A percentile compares a stretch with the other conserved stretches of the same genome.
Conservation (phyloP, 1,284 basidiomycete species). For the Cryptococcus sp. region DNA sequence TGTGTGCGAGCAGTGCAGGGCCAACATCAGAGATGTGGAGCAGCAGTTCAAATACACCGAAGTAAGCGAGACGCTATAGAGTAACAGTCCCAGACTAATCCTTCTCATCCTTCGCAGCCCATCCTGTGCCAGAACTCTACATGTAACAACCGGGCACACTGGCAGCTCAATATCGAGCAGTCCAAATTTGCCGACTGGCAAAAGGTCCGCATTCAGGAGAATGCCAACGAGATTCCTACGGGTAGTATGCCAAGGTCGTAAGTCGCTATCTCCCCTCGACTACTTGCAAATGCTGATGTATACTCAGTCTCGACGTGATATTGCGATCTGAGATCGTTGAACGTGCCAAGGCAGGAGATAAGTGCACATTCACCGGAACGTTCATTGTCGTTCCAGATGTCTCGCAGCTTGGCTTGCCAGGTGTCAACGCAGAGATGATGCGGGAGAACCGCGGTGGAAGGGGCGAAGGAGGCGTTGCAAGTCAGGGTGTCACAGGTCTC, state of each 20-base stretch:
- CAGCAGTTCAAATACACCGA: conserved; percentile 99
- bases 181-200: conserved; percentile 99
- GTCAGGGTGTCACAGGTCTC: conserved; percentile 87
- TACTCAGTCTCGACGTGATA: conserved; percentile 79
- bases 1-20: conserved; percentile 84
- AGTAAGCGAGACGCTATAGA: conserved; percentile 55
- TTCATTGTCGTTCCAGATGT: conserved; percentile 99
- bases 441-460: conserved; percentile 72
- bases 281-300: neutral
- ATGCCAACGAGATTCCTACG: conserved; percentile 97
- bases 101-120: conserved; percentile 60
- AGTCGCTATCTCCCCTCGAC: conserved; percentile 20
- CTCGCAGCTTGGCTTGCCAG: conserved; percentile 90
- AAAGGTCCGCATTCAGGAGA: conserved; percentile 98
- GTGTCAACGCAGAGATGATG: conserved; percentile 91
- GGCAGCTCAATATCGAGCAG: conserved; percentile 94
- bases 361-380: conserved; percentile 95
- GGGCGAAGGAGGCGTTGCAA: conserved; percentile 71
- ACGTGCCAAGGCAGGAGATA: conserved; percentile 97
- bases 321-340: conserved; percentile 94
- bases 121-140: conserved; percentile 89
- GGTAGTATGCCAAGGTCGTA: conserved; percentile 91
- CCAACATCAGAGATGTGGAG: conserved; percentile 89
- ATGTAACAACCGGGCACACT: conserved; percentile 85
- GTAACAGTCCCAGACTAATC: too few relatives aligned